Evolutionary conservation across 495 filamentous ascomycete species (phyloP).

Genomic region (Neohortaea acidophila): DNA sequence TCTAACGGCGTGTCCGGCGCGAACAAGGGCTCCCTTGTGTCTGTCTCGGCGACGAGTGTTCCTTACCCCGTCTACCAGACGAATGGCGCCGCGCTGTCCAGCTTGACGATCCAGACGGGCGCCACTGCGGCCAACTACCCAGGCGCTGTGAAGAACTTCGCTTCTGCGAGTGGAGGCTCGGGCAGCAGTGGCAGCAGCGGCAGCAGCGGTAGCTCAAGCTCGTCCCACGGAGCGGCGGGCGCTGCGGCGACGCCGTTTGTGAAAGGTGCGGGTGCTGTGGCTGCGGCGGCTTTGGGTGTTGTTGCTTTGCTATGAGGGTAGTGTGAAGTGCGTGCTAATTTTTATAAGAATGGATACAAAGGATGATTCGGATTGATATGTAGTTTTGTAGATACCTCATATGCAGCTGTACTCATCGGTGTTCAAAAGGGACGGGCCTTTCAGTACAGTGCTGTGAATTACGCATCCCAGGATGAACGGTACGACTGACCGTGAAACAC

Average conservation of each 20-base stretch:
- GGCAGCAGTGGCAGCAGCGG: not conserved
- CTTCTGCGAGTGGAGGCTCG: not conserved
- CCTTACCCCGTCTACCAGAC: slow-evolving; percentile 39
- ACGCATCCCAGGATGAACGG: no score
- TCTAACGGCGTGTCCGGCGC: slow-evolving; percentile 40
- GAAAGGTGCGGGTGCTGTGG: slow-evolving; percentile 3
- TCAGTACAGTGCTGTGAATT: no score
- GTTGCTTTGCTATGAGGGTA: no score
- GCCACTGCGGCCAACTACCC: slow-evolving; percentile 38
- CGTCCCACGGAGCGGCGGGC: slow-evolving; percentile 4
- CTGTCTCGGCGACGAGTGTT: slow-evolving; percentile 38
- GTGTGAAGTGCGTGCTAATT: no score
- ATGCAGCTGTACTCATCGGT: no score
- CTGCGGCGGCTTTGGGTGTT: slow-evolving; percentile 5
- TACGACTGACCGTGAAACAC: no score
- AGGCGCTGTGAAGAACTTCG: not conserved
- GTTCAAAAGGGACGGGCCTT: no score
- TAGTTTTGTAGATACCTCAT: no score
- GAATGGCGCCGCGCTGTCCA: slow-evolving; percentile 37
- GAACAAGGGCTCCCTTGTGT: slow-evolving; percentile 41
- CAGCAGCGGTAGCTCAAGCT: not conserved
- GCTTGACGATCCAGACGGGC: slow-evolving; percentile 38
- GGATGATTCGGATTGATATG: no score
- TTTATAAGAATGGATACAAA: no score
- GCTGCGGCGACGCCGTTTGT: not conserved